Evolutionary conservation across 2,329 filamentous ascomycete species (phyloP).

Genomic region (Ustilaginoidea virens): DNA sequence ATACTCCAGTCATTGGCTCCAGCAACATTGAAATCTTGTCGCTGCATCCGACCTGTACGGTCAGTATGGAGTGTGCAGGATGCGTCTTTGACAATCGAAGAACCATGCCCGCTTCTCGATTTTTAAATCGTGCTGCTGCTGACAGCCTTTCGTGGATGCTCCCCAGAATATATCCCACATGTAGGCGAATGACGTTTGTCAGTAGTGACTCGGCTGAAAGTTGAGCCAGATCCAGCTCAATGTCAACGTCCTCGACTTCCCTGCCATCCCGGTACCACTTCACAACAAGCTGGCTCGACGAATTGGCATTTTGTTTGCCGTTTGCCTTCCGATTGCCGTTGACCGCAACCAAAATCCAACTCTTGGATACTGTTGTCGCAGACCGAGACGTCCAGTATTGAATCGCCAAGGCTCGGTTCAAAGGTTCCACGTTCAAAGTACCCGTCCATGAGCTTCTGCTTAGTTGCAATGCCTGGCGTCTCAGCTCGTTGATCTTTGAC

Average conservation of each 20-base stretch:
- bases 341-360: conserved; percentile 81
- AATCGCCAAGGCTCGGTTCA: conserved; percentile 69
- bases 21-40: conserved; percentile 48
- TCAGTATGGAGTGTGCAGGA: conserved; percentile 51
- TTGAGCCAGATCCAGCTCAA: conserved; percentile 48
- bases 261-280: conserved; percentile 79
- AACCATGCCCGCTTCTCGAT: conserved; percentile 40
- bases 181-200: conserved; percentile 57
- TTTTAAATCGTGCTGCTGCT: conserved; percentile 43
- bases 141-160: conserved; percentile 47
- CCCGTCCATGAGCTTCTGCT: conserved; percentile 61
- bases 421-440: conserved; percentile 58
- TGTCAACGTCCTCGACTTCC: conserved; percentile 52
- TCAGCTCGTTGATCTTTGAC: conserved; percentile 74
- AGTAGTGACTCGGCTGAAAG: conserved; percentile 65
- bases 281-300: conserved; percentile 40
- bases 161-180: conserved; percentile 57
- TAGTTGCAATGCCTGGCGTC: conserved; percentile 60
- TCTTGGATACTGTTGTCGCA: conserved; percentile 46
- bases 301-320: conserved; percentile 22
- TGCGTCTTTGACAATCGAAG: conserved; percentile 43
- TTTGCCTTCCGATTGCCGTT: conserved; percentile 43
- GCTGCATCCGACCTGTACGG: conserved; percentile 52
- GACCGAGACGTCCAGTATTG: conserved; percentile 72
- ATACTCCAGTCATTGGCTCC: conserved; percentile 64